phyloP scores from a whole-genome alignment of 176 grass and related monocot genomes.

The Oryza meyeriana region DNA sequence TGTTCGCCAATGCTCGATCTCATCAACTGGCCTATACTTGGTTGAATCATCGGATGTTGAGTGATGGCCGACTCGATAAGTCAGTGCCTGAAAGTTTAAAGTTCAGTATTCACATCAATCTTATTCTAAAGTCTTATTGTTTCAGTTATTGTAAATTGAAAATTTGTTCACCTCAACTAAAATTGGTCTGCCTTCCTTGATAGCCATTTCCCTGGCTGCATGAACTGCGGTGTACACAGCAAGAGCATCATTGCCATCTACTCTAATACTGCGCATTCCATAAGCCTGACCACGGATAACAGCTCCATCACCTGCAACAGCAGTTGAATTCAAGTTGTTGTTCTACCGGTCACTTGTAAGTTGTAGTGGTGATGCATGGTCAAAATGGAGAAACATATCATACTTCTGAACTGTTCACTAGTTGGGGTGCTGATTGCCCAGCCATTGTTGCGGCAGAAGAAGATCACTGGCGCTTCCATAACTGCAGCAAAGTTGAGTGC shows the following conservation, averaged over 20 bases:
- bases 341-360: neutral
- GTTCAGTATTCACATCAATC: neutral
- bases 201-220: slow-evolving; percentile 79
- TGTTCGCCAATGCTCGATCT: slow-evolving; percentile 94
- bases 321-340: slow-evolving; percentile 20
- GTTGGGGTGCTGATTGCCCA: slow-evolving; percentile 98
- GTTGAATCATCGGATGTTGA: slow-evolving; percentile 98
- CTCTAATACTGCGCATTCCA: slow-evolving; percentile 78
- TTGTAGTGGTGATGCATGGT: neutral
- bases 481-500: slow-evolving; percentile 93
- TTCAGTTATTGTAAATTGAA: slow-evolving; percentile 1
- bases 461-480: slow-evolving; percentile 76
- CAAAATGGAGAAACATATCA: neutral
- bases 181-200: slow-evolving; percentile 79
- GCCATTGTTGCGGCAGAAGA: slow-evolving; percentile 99
- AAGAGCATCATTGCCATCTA: slow-evolving; percentile 92
- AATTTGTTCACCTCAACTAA: slow-evolving; percentile 70
- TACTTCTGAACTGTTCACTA: slow-evolving; percentile 93
- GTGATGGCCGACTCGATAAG: slow-evolving; percentile 94
- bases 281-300: slow-evolving; percentile 89
- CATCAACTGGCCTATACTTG: slow-evolving; percentile 80
- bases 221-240: slow-evolving; percentile 91
- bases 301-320: slow-evolving; percentile 72
- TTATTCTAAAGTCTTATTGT: neutral
- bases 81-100: slow-evolving; percentile 64